Base-by-base conservation (phyloP, 306 rosid species). In the Casuarina equisetifolia region DNA sequence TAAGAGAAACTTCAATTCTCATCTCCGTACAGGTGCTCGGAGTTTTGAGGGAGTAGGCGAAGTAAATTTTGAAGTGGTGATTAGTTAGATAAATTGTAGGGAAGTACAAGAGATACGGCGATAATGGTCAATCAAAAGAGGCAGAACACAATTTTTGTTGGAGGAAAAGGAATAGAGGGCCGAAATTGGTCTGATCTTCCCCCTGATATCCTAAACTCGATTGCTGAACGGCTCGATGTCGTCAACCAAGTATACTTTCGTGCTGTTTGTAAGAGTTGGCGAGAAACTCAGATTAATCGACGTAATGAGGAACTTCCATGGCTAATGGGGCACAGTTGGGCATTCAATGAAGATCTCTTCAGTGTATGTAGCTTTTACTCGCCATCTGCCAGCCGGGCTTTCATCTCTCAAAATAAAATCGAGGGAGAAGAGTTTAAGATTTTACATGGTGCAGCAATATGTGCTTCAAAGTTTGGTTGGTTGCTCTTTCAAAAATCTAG, bases 221-320 rank as follows among this genome's bases (percentile, higher is more conserved):
- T 79, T 51, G 46, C 49, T 20, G 50, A 9, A 36, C 35, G 15
- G 4, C 74, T 79, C 35, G 20, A 53, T 45, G 55, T 15, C 36
- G 10, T 38, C 10, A 69, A 73, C 20, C 74, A 45, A 19, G n/a
- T 72, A 20, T 51, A 44, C 3, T 72, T 72, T 63, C 73, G 77
- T 19, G 72, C 20, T 0, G 82, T 73, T 16, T 79, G 74, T 53
- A 73, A 73, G 82, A 66, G n/a, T 57, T 73, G 74, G 78, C 10
- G 74, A 79, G 40, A 25, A 52, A 50, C 64, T 20, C 52, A 9
- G 49, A 50, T 42, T 32, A 45, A 73, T 20, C 69, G 13, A 72
- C 57, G 40, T 50, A 35, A 0, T 8, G 12, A 63, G 40, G 62
- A 50, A 15, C 72, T 72, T 61, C 82, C 82, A 32, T 79, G 69